phyloP scores from a whole-genome alignment of 371 early-diverging fungal genomes.

The Mortierella sp. region DNA sequence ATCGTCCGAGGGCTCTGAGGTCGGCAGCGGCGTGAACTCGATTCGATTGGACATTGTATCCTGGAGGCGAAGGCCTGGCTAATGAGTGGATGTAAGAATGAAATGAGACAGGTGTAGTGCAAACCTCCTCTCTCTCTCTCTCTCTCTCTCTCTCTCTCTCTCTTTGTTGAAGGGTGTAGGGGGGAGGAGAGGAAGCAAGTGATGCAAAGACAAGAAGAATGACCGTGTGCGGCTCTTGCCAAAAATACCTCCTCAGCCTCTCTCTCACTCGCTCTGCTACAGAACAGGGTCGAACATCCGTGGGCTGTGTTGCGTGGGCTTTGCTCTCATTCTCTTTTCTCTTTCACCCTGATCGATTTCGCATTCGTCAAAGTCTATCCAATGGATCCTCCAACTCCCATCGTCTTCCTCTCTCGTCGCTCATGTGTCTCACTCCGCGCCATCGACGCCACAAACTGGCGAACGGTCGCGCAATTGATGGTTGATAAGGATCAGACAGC shows the following conservation, averaged over 20 bases:
- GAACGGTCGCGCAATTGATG: constrained; percentile 17
- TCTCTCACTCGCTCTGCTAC: too few species aligned
- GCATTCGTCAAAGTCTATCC: background rate
- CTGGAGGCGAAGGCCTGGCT: too few species aligned
- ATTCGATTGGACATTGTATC: constrained; percentile 32
- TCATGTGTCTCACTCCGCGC: constrained; percentile 30
- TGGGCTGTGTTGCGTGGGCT: background rate
- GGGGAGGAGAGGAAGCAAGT: too few species aligned
- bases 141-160: too few species aligned
- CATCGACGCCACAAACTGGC: constrained; percentile 37
- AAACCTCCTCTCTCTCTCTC: too few species aligned
- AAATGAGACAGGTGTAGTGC: too few species aligned
- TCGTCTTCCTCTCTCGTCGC: constrained; percentile 28
- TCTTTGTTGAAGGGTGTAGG: too few species aligned
- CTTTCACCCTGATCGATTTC: background rate
- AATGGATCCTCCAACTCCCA: constrained; percentile 6
- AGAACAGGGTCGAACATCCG: too few species aligned
- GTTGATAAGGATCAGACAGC: constrained; percentile 37
- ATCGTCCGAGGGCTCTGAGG: constrained; percentile 23
- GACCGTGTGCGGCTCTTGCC: too few species aligned
- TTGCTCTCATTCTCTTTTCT: background rate
- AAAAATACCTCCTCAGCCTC: too few species aligned
- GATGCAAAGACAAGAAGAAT: too few species aligned
- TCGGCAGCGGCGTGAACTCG: constrained; percentile 44
- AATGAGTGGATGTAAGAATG: too few species aligned